Conservation (phyloP, 2,329 filamentous ascomycete genomes). For the Nemania abortiva region DNA sequence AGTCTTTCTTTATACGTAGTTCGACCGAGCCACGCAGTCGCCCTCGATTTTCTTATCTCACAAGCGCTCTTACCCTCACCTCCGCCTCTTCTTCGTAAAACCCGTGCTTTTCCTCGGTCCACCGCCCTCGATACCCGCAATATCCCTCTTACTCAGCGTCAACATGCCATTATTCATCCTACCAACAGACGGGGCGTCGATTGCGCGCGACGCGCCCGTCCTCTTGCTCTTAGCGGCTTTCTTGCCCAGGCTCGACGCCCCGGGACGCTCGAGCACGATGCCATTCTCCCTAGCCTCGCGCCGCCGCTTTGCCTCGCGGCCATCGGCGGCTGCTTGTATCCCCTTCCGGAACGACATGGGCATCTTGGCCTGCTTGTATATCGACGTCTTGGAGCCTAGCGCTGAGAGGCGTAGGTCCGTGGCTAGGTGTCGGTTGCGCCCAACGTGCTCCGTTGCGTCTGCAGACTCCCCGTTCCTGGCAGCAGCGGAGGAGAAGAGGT, state of each 20-base stretch:
- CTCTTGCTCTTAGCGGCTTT: constrained; percentile 51
- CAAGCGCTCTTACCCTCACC: constrained; percentile 16
- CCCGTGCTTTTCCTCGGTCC: constrained; percentile 33
- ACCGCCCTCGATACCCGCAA: constrained; percentile 56
- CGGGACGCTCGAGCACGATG: constrained; percentile 79
- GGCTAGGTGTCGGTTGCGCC: constrained; percentile 82
- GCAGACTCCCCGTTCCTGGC: constrained; percentile 47
- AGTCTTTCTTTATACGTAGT: neutral
- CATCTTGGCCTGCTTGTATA: constrained; percentile 86
- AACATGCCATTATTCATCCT: constrained; percentile 80
- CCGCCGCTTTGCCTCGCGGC: constrained; percentile 77
- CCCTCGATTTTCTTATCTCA: neutral
- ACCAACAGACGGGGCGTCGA: constrained; percentile 84
- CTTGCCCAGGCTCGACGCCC: constrained; percentile 50
- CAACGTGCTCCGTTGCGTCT: constrained; percentile 59
- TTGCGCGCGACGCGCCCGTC: constrained; percentile 54
- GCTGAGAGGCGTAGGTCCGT: constrained; percentile 85
- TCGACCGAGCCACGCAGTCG: neutral
- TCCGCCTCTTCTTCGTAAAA: constrained; percentile 46
- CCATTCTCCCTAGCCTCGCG: constrained; percentile 90
- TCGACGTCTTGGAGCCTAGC: constrained; percentile 80
- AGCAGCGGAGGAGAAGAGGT: constrained; percentile 58
- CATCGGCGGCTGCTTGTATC: constrained; percentile 75
- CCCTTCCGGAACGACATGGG: constrained; percentile 88
- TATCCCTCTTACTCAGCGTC: constrained; percentile 81